Evolutionary conservation across 2,329 filamentous ascomycete species (phyloP), one percentile per base, ranked within the genome.

Genomic region (Phialemoniopsis sp.): DNA sequence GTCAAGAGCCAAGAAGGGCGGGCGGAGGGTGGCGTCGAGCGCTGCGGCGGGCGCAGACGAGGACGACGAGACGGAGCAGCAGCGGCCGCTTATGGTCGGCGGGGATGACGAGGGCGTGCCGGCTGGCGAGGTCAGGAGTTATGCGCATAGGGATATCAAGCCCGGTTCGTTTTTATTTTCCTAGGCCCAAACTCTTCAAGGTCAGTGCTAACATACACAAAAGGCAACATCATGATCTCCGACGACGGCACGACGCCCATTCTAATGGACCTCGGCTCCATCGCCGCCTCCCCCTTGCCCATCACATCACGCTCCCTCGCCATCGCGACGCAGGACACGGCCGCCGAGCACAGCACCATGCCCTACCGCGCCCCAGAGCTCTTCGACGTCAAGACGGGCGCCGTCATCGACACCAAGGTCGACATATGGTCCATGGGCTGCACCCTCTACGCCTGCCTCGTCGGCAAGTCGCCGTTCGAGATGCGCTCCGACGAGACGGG

Each of bases 401-500:
- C 85, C 36, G 80, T 89, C 37, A 85, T 98, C 56, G 93, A 97
- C 64, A 95, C 90, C 12, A 96, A 96, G 60, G 89, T 95, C 31
- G 93, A 98, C 62, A 95, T 98, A 49, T 98, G 93, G 93, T 95
- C 88, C 13, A 69, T 98, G 16, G 93, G 93, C 37, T 97, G 93
- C 70, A 97, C 93, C n/a, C 73, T 98, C 33, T 98, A 95, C 64
- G 93, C 93, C 29, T 97, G 93, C 56, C 76, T 98, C 9, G 89
- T 97, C 19, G 93, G 93, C 48, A 97, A 98, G 64, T 94, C 87
- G 13, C 93, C 93, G 3, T 98, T 98, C 54, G 93, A 98, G 70
- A 87, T 90, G 59, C 84, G 93, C 45, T 91, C 85, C 49, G 93
- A 98, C 61, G 91, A 98, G 69, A 97, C 93, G 0, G 93, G 93